Evolutionary conservation across 78 protist species (phyloP), one percentile per base, ranked within the genome.

Genomic region (Dictyostelium intermedium): DNA sequence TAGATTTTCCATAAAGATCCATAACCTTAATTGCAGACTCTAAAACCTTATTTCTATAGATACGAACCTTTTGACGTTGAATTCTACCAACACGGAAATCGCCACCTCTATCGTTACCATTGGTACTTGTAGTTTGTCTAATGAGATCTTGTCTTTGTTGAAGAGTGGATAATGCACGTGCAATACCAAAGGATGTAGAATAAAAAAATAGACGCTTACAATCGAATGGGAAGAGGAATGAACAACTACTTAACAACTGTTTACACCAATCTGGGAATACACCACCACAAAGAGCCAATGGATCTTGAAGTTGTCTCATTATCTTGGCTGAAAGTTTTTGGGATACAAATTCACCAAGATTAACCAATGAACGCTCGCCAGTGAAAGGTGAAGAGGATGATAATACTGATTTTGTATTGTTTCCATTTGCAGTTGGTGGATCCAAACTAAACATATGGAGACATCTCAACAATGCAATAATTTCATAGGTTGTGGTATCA

Each of bases 241-340:
- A 82, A 66, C 85, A 91, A 23, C 35, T 43, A 23, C 11, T 53
- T 14, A 83, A 72, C 47, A 97, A 72, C 27, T 84, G 91, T 35
- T 91, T 82, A n/a, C 87, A 84, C 98, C 98, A 97, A 16, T 53
- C 69, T 3, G 98, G 98, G 18, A 96, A 61, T 9, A 91, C 56
- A 47, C 93, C 78, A 32, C 97, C 80, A 92, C 97, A 96, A 1
- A 96, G 95, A 10, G 92, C 91, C 73, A 97, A 79, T 45, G 98
- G 97, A 91, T 97, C 98, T 43, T 84, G 91, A 70, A 97, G 95
- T 79, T 96, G 97, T n/a, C 98, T 95, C 92, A 76, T 70, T 25
- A 97, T 85, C 92, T 96, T 96, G 27, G 96, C 93, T 13, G 96
- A 70, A 9, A 97, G 92, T 84, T 96, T 96, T 74, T 77, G 81